Conservation (phyloP, 768 basidiomycete genomes). For the Leccinum longicurvipes region DNA sequence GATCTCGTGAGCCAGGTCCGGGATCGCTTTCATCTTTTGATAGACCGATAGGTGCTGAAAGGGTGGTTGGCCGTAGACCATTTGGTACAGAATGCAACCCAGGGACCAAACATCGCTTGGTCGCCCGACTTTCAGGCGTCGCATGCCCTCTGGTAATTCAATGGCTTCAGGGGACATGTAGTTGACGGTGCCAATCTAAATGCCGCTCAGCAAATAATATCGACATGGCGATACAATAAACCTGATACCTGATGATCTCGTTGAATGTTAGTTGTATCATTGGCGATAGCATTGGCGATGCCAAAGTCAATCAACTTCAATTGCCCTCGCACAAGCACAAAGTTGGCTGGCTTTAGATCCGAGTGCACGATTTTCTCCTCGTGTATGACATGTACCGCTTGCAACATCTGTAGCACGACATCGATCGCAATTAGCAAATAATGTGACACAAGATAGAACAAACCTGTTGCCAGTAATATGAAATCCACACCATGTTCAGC, state of each 20-base stretch:
- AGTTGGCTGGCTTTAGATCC: conserved; percentile 97
- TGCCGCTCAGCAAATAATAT: not conserved
- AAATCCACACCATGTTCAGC: conserved; percentile 90
- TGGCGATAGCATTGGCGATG: conserved; percentile 98
- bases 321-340: conserved; percentile 91
- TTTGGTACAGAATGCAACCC: conserved; percentile 97
- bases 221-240: not conserved
- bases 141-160: conserved; percentile 80
- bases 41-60: conserved; percentile 82
- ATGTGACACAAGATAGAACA: conserved; percentile 13
- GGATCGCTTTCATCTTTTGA: conserved; percentile 94
- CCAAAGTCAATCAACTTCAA: conserved; percentile 98
- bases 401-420: conserved; percentile 69
- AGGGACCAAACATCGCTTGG: conserved; percentile 97
- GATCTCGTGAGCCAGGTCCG: conserved; percentile 71
- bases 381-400: conserved; percentile 98
- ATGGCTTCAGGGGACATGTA: conserved; percentile 99
- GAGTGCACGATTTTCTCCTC: conserved; percentile 99
- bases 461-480: conserved; percentile 97
- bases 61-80: conserved; percentile 93
- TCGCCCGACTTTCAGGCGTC: conserved; percentile 90
- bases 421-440: not conserved
- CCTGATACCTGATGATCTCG: conserved; percentile 82
- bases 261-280: conserved; percentile 97
- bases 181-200: conserved; percentile 91